These are phyloP conservation scores for Cynara cardunculus DNA, from an alignment of 129 eudicot species.

Conservation along the genomic window DNA sequence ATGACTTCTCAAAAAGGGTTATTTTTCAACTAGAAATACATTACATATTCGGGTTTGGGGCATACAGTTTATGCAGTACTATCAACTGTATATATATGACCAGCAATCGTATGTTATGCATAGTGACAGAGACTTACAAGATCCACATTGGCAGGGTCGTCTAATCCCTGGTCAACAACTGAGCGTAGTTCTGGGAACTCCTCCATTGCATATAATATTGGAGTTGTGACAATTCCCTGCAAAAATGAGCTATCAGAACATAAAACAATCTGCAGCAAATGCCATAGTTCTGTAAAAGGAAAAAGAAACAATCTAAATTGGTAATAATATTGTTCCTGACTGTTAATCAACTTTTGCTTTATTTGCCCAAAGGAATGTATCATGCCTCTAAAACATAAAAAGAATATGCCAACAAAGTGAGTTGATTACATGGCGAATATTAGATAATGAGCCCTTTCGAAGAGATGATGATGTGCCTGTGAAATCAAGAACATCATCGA, in stretches of 20 bases:
- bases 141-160: conserved; percentile 68
- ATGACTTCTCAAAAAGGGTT: background rate
- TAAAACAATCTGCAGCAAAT: background rate
- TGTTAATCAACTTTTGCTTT: background rate
- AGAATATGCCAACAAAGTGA: background rate
- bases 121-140: conserved; percentile 50
- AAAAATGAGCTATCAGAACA: conserved; percentile 15
- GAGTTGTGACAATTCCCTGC: conserved; percentile 90
- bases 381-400: background rate
- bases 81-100: background rate
- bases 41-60: too few relatives aligned
- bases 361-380: background rate
- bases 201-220: conserved; percentile 87
- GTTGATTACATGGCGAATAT: conserved; percentile 78
- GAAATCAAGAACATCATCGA: conserved; percentile 93
- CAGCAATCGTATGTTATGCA: too few relatives aligned
- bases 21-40: background rate
- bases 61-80: background rate
- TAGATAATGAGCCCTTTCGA: conserved; percentile 90
- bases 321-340: background rate
- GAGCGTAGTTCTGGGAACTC: conserved; percentile 80
- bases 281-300: background rate
- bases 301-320: too few relatives aligned
- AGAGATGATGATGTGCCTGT: conserved; percentile 90
- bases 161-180: conserved; percentile 74